Conservation (phyloP, 768 basidiomycete species). For the Sporobolomyces roseus region DNA sequence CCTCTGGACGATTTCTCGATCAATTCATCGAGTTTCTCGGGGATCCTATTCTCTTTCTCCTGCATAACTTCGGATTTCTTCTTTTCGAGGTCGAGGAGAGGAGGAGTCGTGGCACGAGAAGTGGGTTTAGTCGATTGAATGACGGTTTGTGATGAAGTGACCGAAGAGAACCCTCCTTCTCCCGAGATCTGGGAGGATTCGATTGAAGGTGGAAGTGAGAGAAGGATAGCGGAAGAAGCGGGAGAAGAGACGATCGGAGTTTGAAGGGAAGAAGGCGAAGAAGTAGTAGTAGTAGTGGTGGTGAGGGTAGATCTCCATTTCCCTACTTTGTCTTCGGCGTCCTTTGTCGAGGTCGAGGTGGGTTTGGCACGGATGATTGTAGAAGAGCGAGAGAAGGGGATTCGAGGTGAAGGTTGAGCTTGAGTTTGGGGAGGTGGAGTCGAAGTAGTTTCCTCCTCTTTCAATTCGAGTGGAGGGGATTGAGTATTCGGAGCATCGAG, state of each 20-base stretch:
- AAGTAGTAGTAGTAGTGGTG: not conserved
- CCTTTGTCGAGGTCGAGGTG: not conserved
- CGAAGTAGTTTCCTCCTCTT: slow-evolving; percentile 5
- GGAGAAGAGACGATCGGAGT: not conserved
- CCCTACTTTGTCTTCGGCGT: slow-evolving; percentile 2
- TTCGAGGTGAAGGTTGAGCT: not conserved
- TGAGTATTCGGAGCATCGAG: slow-evolving; percentile 3
- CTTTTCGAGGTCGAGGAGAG: not conserved
- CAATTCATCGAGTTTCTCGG: no score
- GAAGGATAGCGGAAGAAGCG: no score
- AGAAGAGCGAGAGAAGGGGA: not conserved
- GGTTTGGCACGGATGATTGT: not conserved
- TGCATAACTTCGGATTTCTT: not conserved
- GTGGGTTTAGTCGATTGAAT: not conserved
- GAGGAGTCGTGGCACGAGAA: not conserved
- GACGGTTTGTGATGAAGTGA: slow-evolving; percentile 13
- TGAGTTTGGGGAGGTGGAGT: not conserved
- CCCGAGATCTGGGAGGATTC: no score
- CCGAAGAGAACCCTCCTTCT: not conserved
- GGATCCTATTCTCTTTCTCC: no score
- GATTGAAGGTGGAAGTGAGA: no score
- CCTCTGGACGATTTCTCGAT: no score
- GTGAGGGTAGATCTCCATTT: slow-evolving; percentile 6
- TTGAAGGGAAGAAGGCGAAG: not conserved
- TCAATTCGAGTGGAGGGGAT: not conserved